Percentiles rank a stretch among this genome's conserved stretches.
These are phyloP conservation scores for Waltergamsia citrina DNA, from an alignment of 2,329 filamentous ascomycete genomes.

Conservation along the genomic window DNA sequence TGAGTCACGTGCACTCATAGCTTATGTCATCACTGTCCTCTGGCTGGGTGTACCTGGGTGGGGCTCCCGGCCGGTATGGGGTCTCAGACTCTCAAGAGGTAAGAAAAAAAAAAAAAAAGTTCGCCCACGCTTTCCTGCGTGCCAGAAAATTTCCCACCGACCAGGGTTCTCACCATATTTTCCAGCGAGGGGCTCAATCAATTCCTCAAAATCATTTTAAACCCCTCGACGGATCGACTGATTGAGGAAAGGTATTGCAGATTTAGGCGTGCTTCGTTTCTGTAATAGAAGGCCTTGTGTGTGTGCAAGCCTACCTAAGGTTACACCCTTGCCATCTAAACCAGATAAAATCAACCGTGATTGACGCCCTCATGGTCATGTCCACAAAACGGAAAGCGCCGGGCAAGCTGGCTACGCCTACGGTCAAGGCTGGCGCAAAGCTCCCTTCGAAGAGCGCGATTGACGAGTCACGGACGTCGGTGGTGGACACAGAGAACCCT, in stretches of 20 bases:
- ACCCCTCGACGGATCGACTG: too few relatives aligned
- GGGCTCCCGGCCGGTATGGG: background rate
- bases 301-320: too few relatives aligned
- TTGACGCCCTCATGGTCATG: slow-evolving; percentile 26
- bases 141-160: slow-evolving; percentile 1
- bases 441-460: slow-evolving; percentile 39
- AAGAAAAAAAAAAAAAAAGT: slow-evolving; percentile 11
- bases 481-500: slow-evolving; percentile 32
- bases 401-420: slow-evolving; percentile 45
- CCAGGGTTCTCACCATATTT: too few relatives aligned
- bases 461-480: slow-evolving; percentile 48
- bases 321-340: background rate
- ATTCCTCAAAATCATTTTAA: too few relatives aligned
- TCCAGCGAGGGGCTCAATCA: too few relatives aligned
- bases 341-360: slow-evolving; percentile 2
- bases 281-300: too few relatives aligned
- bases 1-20: too few relatives aligned
- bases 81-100: background rate
- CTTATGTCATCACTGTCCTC: slow-evolving; percentile 6
- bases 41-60: background rate
- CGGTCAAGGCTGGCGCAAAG: slow-evolving; percentile 43
- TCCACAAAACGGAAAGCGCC: slow-evolving; percentile 53
- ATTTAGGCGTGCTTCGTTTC: too few relatives aligned
- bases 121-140: slow-evolving; percentile 2
- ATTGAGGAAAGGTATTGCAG: background rate